Evolutionary conservation across 129 eudicot species (phyloP).

Genomic region (Calendula officinalis): DNA sequence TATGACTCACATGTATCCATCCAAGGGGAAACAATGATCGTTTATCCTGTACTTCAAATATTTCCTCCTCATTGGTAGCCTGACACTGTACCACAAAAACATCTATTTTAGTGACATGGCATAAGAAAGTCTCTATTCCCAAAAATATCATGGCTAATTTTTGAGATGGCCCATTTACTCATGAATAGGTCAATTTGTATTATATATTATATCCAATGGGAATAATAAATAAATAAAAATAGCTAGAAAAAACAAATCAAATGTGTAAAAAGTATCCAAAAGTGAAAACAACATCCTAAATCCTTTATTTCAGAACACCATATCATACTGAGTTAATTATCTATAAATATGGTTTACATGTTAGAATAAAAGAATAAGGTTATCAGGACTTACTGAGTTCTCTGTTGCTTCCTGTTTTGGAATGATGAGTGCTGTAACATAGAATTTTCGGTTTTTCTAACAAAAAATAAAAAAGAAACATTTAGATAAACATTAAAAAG

Average conservation of each 20-base stretch:
- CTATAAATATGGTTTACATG: background rate
- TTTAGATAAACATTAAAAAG: conserved; percentile 12
- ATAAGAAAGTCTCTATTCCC: conserved; percentile 8
- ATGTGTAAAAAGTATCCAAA: background rate
- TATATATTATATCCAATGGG: background rate
- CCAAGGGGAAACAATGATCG: conserved; percentile 86
- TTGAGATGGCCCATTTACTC: background rate
- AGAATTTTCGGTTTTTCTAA: conserved; percentile 90
- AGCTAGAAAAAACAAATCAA: background rate
- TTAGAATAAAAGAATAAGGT: conserved; percentile 10
- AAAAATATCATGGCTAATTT: conserved; percentile 9
- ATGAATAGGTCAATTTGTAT: background rate
- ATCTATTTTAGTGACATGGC: conserved; percentile 17
- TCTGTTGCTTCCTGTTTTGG: conserved; percentile 98
- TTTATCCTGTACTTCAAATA: conserved; percentile 95
- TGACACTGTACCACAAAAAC: conserved; percentile 61
- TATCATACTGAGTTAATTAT: background rate
- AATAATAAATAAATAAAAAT: background rate
- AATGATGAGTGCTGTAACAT: conserved; percentile 84
- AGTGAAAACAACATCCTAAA: background rate
- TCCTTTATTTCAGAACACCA: background rate
- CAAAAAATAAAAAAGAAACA: conserved; percentile 20
- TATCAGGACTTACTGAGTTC: conserved; percentile 59
- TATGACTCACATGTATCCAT: conserved; percentile 92
- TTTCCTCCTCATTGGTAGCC: conserved; percentile 97